A percentile compares a stretch with the other conserved stretches of the same genome.
phyloP scores from a whole-genome alignment of 148 eudicot species.

The Amaranthus cruentus region DNA sequence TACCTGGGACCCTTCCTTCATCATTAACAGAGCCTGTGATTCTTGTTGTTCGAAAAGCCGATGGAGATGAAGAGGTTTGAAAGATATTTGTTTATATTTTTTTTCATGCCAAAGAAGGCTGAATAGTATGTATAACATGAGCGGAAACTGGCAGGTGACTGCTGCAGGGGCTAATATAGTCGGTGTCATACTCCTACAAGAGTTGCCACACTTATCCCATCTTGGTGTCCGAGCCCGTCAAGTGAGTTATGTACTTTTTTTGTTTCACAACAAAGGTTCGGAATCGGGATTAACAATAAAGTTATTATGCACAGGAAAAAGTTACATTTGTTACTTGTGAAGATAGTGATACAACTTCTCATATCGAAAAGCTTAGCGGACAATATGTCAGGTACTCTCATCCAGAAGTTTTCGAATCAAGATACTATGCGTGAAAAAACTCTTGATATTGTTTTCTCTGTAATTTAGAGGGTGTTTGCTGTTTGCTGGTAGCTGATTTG shows the following conservation, averaged over 20 bases:
- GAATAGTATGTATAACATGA: slow-evolving; percentile 8
- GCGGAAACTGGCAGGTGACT: slow-evolving; percentile 59
- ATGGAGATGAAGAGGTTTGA: slow-evolving; percentile 97
- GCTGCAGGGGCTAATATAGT: slow-evolving; percentile 79
- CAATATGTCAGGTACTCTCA: slow-evolving; percentile 64
- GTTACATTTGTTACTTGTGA: slow-evolving; percentile 97
- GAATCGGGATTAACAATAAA: slow-evolving; percentile 9
- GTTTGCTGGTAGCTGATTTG: no score
- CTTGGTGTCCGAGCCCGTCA: slow-evolving; percentile 98
- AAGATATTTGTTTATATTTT: slow-evolving; percentile 1
- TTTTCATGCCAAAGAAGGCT: slow-evolving; percentile 4
- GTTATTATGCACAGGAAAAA: slow-evolving; percentile 63
- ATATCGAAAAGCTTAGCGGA: slow-evolving; percentile 49
- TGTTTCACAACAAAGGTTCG: slow-evolving; percentile 1
- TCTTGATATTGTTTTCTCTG: background rate
- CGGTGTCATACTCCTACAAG: slow-evolving; percentile 88
- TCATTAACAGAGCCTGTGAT: slow-evolving; percentile 69
- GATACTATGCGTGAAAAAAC: background rate
- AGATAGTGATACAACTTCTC: slow-evolving; percentile 63
- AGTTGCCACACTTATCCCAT: slow-evolving; percentile 97
- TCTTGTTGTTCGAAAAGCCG: slow-evolving; percentile 85
- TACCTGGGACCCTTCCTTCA: slow-evolving; percentile 74
- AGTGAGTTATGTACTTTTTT: slow-evolving; percentile 37
- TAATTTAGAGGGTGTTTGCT: background rate
- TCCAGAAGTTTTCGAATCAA: background rate